Evolutionary conservation across 805 yeast genomes (phyloP).

Genomic region (Starmerella riodocensis): DNA sequence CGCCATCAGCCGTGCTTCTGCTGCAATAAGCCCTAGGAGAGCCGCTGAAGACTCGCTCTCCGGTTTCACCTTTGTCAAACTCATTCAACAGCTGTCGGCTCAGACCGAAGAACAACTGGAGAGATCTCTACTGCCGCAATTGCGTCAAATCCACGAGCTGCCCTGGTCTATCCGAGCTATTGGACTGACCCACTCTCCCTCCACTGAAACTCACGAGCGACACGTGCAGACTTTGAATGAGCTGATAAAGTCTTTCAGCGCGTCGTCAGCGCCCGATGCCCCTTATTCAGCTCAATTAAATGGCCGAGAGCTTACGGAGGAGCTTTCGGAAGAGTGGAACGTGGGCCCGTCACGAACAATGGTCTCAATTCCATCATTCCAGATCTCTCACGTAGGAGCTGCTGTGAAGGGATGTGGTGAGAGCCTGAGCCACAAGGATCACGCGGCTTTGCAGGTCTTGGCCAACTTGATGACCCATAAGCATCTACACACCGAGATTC

Average conservation of each 20-base stretch:
- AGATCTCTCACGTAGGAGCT: conserved; percentile 68
- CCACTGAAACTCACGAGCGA: conserved; percentile 5
- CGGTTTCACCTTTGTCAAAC: conserved; percentile 69
- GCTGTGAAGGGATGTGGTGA: conserved; percentile 50
- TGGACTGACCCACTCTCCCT: conserved; percentile 24
- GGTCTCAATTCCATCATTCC: conserved; percentile 62
- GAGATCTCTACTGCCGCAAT: conserved; percentile 48
- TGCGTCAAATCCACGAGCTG: conserved; percentile 28
- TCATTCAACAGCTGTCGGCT: conserved; percentile 46
- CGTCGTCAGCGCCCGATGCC: conserved; percentile 28
- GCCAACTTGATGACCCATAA: conserved; percentile 71
- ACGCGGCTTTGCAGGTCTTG: conserved; percentile 73
- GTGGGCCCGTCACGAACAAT: conserved; percentile 30
- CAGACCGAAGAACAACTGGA: conserved; percentile 38
- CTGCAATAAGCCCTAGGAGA: conserved; percentile 48
- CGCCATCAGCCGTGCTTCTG: conserved; percentile 55
- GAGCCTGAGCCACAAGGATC: conserved; percentile 49
- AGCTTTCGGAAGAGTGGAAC: conserved; percentile 4
- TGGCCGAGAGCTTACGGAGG: background rate
- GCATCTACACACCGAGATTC: conserved; percentile 71
- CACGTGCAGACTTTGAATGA: conserved; percentile 10
- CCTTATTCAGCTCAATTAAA: conserved; percentile 7
- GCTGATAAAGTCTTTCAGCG: conserved; percentile 3
- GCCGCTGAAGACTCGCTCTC: conserved; percentile 48
- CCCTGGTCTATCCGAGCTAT: conserved; percentile 18